These are phyloP conservation scores for Candida pseudoglaebosa DNA, from an alignment of 805 yeast species.

Conservation along the genomic window DNA sequence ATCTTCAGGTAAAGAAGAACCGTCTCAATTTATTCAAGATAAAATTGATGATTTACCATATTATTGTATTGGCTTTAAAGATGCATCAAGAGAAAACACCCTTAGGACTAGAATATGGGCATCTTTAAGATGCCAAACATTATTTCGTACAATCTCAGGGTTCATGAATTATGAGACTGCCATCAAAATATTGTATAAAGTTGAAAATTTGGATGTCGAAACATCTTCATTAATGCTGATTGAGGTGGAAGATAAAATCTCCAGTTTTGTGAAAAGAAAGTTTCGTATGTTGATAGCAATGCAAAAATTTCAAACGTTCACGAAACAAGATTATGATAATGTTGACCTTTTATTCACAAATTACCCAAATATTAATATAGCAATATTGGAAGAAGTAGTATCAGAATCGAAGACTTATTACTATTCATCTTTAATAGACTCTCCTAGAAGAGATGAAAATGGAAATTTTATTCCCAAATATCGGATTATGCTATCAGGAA, in stretches of 20 bases:
- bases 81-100: slow-evolving; percentile 57
- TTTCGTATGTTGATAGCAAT: slow-evolving; percentile 79
- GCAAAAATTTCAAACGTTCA: slow-evolving; percentile 75
- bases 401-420: slow-evolving; percentile 40
- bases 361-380: slow-evolving; percentile 62
- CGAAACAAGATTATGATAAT: slow-evolving; percentile 61
- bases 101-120: slow-evolving; percentile 85
- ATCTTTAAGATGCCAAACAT: slow-evolving; percentile 75
- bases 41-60: slow-evolving; percentile 63
- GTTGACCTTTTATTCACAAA: slow-evolving; percentile 63
- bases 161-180: slow-evolving; percentile 78
- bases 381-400: slow-evolving; percentile 47
- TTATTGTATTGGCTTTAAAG: slow-evolving; percentile 68
- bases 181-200: slow-evolving; percentile 59
- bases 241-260: slow-evolving; percentile 18
- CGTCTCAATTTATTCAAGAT: slow-evolving; percentile 24
- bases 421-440: slow-evolving; percentile 59
- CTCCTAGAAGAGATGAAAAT: slow-evolving; percentile 46
- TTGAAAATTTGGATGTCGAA: slow-evolving; percentile 57
- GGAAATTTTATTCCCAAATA: slow-evolving; percentile 40
- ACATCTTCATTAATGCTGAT: slow-evolving; percentile 2
- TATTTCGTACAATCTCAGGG: slow-evolving; percentile 80
- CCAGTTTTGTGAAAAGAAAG: slow-evolving; percentile 63
- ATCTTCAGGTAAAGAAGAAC: slow-evolving; percentile 10
- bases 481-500: slow-evolving; percentile 78